These are phyloP conservation scores for Volvox reticuliferus DNA, from an alignment of 139 green algal species.

Conservation along the genomic window DNA sequence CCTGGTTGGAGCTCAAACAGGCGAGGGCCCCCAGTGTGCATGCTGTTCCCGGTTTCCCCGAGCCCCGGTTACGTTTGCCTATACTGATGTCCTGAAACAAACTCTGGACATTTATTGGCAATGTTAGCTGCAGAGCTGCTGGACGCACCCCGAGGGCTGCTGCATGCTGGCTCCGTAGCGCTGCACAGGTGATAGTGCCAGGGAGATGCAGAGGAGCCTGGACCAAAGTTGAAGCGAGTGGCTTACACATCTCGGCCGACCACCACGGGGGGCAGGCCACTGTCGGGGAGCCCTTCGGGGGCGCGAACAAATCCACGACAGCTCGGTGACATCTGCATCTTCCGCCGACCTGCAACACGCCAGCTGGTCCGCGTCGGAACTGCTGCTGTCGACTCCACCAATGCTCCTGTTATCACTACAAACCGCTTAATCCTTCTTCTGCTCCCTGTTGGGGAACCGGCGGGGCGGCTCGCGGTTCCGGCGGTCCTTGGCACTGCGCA, in stretches of 20 bases:
- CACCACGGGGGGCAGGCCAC: neutral
- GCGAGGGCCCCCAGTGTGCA: too few relatives aligned
- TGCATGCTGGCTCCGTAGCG: too few relatives aligned
- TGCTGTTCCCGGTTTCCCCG: too few relatives aligned
- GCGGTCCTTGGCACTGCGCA: slow-evolving; percentile 90
- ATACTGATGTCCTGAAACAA: too few relatives aligned
- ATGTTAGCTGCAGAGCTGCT: too few relatives aligned
- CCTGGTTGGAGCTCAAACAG: too few relatives aligned
- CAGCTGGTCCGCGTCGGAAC: neutral
- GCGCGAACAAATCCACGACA: neutral
- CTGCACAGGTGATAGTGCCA: too few relatives aligned
- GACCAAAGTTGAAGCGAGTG: neutral
- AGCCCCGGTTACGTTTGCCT: too few relatives aligned
- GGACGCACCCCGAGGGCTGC: too few relatives aligned
- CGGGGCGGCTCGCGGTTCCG: slow-evolving; percentile 93
- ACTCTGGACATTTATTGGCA: too few relatives aligned
- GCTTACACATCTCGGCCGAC: slow-evolving; percentile 23
- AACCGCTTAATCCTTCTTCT: slow-evolving; percentile 48
- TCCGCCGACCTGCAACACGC: neutral
- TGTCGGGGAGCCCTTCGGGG: neutral
- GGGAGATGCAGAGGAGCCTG: neutral
- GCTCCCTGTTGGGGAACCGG: slow-evolving; percentile 61
- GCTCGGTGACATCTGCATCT: neutral
- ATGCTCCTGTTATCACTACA: slow-evolving; percentile 1
- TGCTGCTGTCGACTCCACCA: neutral